Percentiles rank a stretch among this genome's conserved stretches.
Conservation (phyloP, 805 yeast genomes). For the Metschnikowia borealis region DNA sequence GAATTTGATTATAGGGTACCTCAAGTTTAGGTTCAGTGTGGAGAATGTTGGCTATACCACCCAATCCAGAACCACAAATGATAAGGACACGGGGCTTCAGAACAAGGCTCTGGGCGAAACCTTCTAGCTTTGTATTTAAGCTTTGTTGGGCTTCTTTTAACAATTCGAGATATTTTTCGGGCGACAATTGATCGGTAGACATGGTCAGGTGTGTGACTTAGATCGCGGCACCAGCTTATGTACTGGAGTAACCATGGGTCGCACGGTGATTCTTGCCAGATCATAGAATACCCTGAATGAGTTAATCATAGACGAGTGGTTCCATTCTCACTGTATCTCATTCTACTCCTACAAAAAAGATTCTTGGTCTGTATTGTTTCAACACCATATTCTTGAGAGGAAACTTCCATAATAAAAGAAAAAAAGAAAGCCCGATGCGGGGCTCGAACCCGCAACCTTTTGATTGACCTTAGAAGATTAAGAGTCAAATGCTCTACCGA, state of each 20-base stretch:
- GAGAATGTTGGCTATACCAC: slow-evolving; percentile 68
- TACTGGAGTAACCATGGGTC: background rate
- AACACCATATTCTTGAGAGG: background rate
- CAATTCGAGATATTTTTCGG: slow-evolving; percentile 18
- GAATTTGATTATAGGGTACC: slow-evolving; percentile 65
- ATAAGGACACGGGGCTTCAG: slow-evolving; percentile 61
- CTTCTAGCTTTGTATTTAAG: slow-evolving; percentile 13
- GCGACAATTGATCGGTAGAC: slow-evolving; percentile 13
- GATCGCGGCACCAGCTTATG: background rate
- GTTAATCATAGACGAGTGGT: no score
- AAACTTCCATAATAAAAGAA: background rate
- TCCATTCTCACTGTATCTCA: no score
- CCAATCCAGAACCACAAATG: slow-evolving; percentile 93
- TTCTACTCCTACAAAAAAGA: no score
- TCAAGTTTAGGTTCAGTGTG: slow-evolving; percentile 39
- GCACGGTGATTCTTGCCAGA: background rate
- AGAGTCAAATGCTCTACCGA: slow-evolving; percentile 35
- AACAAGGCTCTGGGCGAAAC: slow-evolving; percentile 12
- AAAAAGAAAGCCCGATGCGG: slow-evolving; percentile 28
- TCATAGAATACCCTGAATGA: background rate
- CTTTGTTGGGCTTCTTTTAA: slow-evolving; percentile 19
- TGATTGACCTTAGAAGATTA: slow-evolving; percentile 26
- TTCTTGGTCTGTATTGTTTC: background rate
- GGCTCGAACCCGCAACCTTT: slow-evolving; percentile 35
- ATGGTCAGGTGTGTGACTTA: background rate